These are phyloP conservation scores for Rubia tinctorum DNA, from an alignment of 305 asterid species.

Conservation along the genomic window DNA sequence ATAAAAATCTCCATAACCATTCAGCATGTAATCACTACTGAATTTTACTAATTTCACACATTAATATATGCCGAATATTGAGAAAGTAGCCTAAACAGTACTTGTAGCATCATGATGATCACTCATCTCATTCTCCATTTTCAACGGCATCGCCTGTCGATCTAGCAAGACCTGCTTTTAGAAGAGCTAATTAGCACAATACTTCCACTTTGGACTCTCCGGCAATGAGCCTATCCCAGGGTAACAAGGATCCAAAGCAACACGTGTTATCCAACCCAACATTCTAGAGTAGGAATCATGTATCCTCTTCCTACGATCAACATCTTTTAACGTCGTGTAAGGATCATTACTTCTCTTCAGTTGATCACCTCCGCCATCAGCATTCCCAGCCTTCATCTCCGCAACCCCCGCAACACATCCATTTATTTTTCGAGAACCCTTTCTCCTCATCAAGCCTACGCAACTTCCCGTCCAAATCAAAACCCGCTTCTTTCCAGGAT, in stretches of 20 bases:
- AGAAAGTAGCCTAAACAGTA: too few species aligned
- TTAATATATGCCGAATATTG: too few species aligned
- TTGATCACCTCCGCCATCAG: slow-evolving; percentile 4
- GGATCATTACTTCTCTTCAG: slow-evolving; percentile 2
- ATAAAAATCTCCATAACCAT: too few species aligned
- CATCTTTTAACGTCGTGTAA: slow-evolving; percentile 8
- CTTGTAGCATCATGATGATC: too few species aligned
- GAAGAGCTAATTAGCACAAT: slow-evolving; percentile 13
- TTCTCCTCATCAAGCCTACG: slow-evolving; percentile 21
- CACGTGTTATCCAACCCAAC: slow-evolving; percentile 23
- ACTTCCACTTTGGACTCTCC: slow-evolving; percentile 27
- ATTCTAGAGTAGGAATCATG: slow-evolving; percentile 4
- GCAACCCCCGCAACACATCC: slow-evolving; percentile 11
- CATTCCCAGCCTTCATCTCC: slow-evolving; percentile 20
- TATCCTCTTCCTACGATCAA: slow-evolving; percentile 21
- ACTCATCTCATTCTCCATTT: too few species aligned
- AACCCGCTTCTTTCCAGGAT: slow-evolving; percentile 20
- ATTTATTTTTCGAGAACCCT: slow-evolving; percentile 23
- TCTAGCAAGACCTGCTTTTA: slow-evolving; percentile 23
- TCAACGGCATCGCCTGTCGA: too few species aligned
- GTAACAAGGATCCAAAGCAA: slow-evolving; percentile 33
- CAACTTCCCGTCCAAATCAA: slow-evolving; percentile 9
- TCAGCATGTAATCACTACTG: too few species aligned
- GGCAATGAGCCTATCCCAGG: slow-evolving; percentile 24
- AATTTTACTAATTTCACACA: too few species aligned